Evolutionary conservation across 1,284 basidiomycete genomes (phyloP), one percentile per base, ranked within the genome.

Genomic region (Lentinus polychrous): DNA sequence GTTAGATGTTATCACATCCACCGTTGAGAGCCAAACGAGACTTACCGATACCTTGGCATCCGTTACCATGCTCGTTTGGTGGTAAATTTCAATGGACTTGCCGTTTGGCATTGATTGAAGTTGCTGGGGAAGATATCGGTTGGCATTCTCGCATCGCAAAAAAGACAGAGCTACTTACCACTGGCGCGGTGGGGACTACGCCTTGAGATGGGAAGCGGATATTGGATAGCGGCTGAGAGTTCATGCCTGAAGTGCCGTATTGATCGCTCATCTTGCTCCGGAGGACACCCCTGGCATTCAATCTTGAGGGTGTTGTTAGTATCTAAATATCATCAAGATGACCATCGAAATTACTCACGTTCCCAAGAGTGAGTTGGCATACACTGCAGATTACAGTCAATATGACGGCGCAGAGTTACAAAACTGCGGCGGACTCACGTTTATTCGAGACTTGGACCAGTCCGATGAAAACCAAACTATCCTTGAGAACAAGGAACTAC

Each of bases 301-400:
- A 37, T 12, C 36, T 37, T 15, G n/a, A 15, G 18, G 7, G 7
- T 4, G 14, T 6, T 5, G n/a, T 15, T 14, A 20, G n/a, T 15
- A 37, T 5, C 18, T n/a, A n/a, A 20, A 14, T 15, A 5, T 6
- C 5, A 37, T 37, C 7, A 15, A 4, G 7, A 15, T 12, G 36
- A 15, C 4, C 14, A 15, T 14, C 7, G n/a, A 5, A 37, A 20
- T 7, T 4, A 37, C 36, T 18, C 24, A 44, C 43, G 18, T 44
- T 33, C 43, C 43, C 8, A 44, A 17, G 12, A 44, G 15, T 5
- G 43, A 44, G 43, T 44, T 44, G 43, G 43, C 43, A 23, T 44
- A 44, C 31, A 44, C 43, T 44, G 31, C n/a, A 44, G 10, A n/a
- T 20, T 3, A 15, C 27, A 10, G 27, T 27, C 27, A 27, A 27